These are phyloP conservation scores for Noccaea caerulescens DNA, from an alignment of 345 rosid genomes.

Conservation along the genomic window DNA sequence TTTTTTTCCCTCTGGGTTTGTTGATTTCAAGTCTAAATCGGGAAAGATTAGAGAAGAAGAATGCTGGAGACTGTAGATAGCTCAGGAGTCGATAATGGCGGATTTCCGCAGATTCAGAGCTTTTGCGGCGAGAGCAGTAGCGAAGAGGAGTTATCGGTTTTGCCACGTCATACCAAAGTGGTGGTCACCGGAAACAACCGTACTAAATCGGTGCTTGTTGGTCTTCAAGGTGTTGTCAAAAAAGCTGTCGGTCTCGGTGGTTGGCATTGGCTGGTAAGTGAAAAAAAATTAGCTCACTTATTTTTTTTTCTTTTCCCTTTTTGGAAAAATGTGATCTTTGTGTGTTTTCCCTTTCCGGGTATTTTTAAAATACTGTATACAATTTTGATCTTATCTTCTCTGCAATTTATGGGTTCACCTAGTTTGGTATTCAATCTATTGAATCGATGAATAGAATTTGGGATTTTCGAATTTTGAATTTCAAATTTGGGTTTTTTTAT, in stretches of 20 bases:
- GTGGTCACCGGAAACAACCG: constrained; percentile 96
- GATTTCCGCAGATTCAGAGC: constrained; percentile 70
- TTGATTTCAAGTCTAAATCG: constrained; percentile 8
- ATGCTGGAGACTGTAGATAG: constrained; percentile 86
- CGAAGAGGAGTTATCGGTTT: constrained; percentile 94
- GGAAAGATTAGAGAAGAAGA: constrained; percentile 20
- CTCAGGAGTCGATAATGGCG: constrained; percentile 62
- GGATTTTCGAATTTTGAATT: constrained; percentile 28
- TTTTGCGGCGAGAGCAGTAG: constrained; percentile 71
- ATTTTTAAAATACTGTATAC: neutral
- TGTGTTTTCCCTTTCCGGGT: constrained; percentile 5
- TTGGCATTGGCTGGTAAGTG: constrained; percentile 96
- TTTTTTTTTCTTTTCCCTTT: neutral
- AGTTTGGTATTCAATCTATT: neutral
- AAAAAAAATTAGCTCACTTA: neutral
- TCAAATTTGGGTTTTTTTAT: constrained; percentile 8
- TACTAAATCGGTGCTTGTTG: constrained; percentile 93
- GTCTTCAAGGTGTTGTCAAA: constrained; percentile 93
- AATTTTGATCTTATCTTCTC: constrained; percentile 11
- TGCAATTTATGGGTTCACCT: neutral
- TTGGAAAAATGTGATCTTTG: constrained; percentile 23
- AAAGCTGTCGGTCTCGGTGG: constrained; percentile 98
- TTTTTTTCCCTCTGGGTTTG: constrained; percentile 11
- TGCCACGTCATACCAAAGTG: constrained; percentile 95
- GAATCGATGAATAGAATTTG: neutral